Base-by-base conservation (phyloP, 805 yeast species). In the Priceomyces melissophilus region DNA sequence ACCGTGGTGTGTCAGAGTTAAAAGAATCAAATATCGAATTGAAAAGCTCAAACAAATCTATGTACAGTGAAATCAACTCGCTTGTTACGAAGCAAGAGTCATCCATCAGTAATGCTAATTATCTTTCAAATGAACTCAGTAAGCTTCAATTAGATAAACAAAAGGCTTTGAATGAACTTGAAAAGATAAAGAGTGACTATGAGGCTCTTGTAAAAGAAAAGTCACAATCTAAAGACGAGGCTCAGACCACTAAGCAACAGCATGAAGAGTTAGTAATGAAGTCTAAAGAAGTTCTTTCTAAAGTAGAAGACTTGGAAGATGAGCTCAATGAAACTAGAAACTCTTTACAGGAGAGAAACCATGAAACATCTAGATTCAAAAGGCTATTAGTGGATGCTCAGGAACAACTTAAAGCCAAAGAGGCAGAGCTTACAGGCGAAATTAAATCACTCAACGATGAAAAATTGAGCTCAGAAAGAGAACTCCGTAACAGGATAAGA, bases 241-340 rank as follows among this genome's bases (percentile, higher is more conserved):
- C 58, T 20, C 68, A 59, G 45, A 43, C 62, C 5, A 54, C 79
- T 44, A 82, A 76, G 51, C 82, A 79, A 47, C 88, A 86, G 55
- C 77, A 81, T 44, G 91, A 87, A 38, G 96, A 87, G 52, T 58
- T 85, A 37, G 55, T 73, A 2, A 75, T 84, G 73, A 78, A 85
- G 40, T 63, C 81, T 30, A 76, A 76, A 45, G 98, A 93, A 50
- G 67, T 81, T 1, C 73, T 71, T 32, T 70, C 70, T 39, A 74
- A 78, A 46, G 69, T 78, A 15, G 89, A 85, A 42, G 75, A 79
- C 2, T 58, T 90, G 23, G 89, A 86, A 49, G 96, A 88, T 42
- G 96, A 90, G 54, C 63, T 91, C n/a, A 67, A 75, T 9, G 97
- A 90, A 43, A 69, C 86, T 3, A 75, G 87, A 41, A 75, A 78